Percentiles rank a stretch among this genome's conserved stretches.
phyloP scores from a whole-genome alignment of 352 stramenopile genomes.

The Phytophthora chlamydospora region DNA sequence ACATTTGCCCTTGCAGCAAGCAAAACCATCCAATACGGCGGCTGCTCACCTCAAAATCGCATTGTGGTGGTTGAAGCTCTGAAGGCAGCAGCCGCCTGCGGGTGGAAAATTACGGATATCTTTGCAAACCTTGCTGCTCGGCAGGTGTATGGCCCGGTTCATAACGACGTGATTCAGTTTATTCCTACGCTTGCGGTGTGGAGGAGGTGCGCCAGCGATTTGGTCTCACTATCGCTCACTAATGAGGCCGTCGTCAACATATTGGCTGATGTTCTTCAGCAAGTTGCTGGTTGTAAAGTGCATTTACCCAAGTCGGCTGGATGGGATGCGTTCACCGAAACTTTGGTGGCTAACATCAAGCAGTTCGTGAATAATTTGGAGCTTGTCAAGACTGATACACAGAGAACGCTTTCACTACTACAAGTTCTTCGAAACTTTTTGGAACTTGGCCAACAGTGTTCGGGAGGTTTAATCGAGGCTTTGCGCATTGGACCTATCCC shows the following conservation, averaged over 20 bases:
- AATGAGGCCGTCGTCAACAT: slow-evolving; percentile 41
- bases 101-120: slow-evolving; percentile 52
- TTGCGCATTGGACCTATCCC: slow-evolving; percentile 43
- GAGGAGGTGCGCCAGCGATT: slow-evolving; percentile 35
- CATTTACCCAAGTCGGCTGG: slow-evolving; percentile 40
- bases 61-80: slow-evolving; percentile 36
- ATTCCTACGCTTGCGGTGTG: slow-evolving; percentile 51
- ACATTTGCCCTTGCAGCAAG: slow-evolving; percentile 31
- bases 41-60: slow-evolving; percentile 27
- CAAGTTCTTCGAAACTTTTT: slow-evolving; percentile 55
- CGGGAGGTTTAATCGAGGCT: slow-evolving; percentile 28
- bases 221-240: slow-evolving; percentile 39
- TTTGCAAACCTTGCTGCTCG: slow-evolving; percentile 42
- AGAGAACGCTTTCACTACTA: slow-evolving; percentile 47
- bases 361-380: slow-evolving; percentile 45
- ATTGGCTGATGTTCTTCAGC: slow-evolving; percentile 43
- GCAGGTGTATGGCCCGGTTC: slow-evolving; percentile 41
- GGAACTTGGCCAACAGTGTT: slow-evolving; percentile 46
- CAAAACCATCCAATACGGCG: slow-evolving; percentile 32
- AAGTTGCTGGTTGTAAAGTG: slow-evolving; percentile 45
- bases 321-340: slow-evolving; percentile 59
- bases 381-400: slow-evolving; percentile 25
- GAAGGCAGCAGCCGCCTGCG: slow-evolving; percentile 49
- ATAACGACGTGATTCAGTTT: slow-evolving; percentile 53
- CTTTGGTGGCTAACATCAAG: slow-evolving; percentile 47